Conservation (phyloP, 352 stramenopile genomes). For the Phytophthora hibernalis region DNA sequence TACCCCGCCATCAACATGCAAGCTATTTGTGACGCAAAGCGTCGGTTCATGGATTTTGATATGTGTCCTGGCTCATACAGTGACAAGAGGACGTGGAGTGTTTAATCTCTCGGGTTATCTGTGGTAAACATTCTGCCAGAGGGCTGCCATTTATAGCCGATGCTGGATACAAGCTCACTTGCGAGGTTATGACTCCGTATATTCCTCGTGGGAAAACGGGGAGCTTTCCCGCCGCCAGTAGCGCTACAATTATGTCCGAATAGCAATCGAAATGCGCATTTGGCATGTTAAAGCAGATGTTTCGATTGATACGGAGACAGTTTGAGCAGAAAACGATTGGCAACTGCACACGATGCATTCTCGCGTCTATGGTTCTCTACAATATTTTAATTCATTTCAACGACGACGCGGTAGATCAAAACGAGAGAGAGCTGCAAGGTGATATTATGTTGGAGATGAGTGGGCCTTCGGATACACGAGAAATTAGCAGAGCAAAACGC, state of each 20-base stretch:
- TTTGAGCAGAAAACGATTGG: conserved; percentile 3
- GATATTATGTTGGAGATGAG: neutral
- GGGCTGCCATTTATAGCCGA: neutral
- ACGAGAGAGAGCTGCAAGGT: neutral
- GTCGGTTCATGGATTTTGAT: conserved; percentile 3
- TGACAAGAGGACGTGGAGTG: neutral
- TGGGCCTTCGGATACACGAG: neutral
- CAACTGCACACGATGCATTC: conserved; percentile 3
- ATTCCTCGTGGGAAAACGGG: neutral
- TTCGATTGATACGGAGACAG: neutral
- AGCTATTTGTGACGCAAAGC: neutral
- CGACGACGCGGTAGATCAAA: neutral
- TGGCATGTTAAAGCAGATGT: conserved; percentile 8
- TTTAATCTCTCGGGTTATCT: neutral
- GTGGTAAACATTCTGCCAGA: neutral
- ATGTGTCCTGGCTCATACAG: neutral
- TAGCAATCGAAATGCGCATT: conserved; percentile 8
- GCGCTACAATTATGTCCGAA: conserved; percentile 2
- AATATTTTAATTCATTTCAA: conserved; percentile 2
- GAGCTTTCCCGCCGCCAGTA: neutral
- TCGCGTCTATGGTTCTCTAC: conserved; percentile 2
- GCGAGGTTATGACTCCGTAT: neutral
- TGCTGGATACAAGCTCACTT: neutral
- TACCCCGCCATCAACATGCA: conserved; percentile 8
- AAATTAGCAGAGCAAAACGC: neutral